Base-by-base conservation (phyloP, 2,329 filamentous ascomycete genomes). In the Monosporascus ibericus region DNA sequence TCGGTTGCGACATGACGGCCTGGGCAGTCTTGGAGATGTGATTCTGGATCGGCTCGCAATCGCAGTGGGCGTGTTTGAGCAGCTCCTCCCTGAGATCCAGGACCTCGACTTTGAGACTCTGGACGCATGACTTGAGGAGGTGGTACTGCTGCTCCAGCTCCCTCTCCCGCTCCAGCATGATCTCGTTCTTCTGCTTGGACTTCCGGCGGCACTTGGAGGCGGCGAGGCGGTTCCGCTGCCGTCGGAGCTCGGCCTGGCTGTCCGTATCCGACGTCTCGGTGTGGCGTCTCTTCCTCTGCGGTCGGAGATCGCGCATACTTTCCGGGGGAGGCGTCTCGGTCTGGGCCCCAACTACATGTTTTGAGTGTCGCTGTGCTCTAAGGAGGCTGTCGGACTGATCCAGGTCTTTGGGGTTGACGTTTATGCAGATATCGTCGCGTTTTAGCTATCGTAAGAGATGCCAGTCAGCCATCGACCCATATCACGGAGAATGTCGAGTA, bases 171-270 rank as follows among this genome's bases (percentile, higher is more conserved):
- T 57, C 51, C 40, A 55, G 50, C 22, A 57, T 47, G 18, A 54
- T 55, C 20, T 39, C 42, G 44, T 58, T 55, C 6, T 53, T 53
- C 17, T 44, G 11, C 20, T 58, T 58, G 51, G 57, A 55, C 37
- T 58, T 58, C 50, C 52, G 55, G 18, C 57, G 57, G 22, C 57
- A 58, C 48, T 58, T 58, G 8, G 52, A 55, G 2, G 57, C 57
- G 6, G 57, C 57, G 44, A 52, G 48, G 34, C 57, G 55, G 34
- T 58, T 58, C 11, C 57, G 55, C 38, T 57, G 39, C 9, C 57
- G 57, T 20, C 39, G 39, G 39, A 18, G 39, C 39, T 42, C 39
- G 14, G 37, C 37, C 30, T 34, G 18, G 17, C 37, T 39, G 37
- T 34, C 30, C 4, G 30, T 34, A 11, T 34, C 30, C 18, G 39